A percentile compares a stretch with the other conserved stretches of the same genome.
Conservation (phyloP, 2,329 filamentous ascomycete species). For the Neospermospora avenae region DNA sequence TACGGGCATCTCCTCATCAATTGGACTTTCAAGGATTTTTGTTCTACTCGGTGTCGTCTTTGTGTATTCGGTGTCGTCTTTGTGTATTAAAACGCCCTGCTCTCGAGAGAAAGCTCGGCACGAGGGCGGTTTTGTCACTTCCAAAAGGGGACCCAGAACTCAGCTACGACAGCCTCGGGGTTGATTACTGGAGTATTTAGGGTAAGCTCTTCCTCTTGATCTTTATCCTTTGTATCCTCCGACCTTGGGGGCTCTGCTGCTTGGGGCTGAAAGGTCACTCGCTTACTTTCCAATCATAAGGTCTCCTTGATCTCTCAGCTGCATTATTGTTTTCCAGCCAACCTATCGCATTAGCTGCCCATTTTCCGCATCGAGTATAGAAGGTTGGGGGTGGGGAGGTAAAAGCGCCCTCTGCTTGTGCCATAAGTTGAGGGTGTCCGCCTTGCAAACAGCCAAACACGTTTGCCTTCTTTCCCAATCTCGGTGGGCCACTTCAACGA, state of each 20-base stretch:
- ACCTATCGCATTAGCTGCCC: not conserved
- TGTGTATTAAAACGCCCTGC: not conserved
- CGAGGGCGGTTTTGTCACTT: not conserved
- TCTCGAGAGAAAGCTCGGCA: not conserved
- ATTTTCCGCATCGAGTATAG: not conserved
- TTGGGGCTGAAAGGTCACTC: not conserved
- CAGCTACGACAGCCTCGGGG: not conserved
- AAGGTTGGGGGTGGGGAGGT: not conserved
- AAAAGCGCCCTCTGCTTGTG: not conserved
- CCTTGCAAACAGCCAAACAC: not conserved
- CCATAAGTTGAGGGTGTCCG: not conserved
- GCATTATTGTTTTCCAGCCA: not conserved
- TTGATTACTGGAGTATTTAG: not conserved
- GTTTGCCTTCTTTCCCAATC: conserved; percentile 2
- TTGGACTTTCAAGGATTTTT: not conserved
- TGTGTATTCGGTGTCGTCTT: too few species aligned
- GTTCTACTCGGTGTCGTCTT: not conserved
- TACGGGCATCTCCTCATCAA: not conserved
- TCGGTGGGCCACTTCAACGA: too few species aligned
- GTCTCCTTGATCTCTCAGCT: not conserved
- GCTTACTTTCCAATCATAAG: not conserved
- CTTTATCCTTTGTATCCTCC: not conserved
- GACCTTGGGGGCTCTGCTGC: not conserved
- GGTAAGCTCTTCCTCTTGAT: not conserved
- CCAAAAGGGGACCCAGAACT: not conserved